These are phyloP conservation scores for Pythium aphanidermatum DNA, from an alignment of 352 stramenopile genomes.

Conservation along the genomic window DNA sequence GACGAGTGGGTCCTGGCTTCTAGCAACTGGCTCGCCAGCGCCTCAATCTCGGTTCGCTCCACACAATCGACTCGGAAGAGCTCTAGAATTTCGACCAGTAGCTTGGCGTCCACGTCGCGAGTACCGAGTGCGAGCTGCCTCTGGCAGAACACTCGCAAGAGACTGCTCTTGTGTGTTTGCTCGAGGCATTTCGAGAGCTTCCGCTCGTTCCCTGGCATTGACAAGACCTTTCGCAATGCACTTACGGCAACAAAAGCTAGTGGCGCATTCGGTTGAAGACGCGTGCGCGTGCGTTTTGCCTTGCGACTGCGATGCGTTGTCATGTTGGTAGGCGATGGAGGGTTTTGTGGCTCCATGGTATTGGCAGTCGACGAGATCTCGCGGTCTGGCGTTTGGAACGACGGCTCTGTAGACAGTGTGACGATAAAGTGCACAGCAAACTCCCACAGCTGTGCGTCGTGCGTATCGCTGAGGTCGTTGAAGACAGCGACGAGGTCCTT, in stretches of 20 bases:
- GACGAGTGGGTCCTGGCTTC: constrained; percentile 38
- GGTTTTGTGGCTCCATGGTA: background rate
- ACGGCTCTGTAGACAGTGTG: constrained; percentile 22
- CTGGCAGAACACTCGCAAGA: constrained; percentile 29
- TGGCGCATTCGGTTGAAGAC: constrained; percentile 34
- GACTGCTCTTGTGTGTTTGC: constrained; percentile 21
- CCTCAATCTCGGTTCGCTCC: constrained; percentile 13
- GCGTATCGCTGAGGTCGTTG: background rate
- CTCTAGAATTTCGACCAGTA: constrained; percentile 53
- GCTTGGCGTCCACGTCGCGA: constrained; percentile 30
- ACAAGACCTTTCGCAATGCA: constrained; percentile 33
- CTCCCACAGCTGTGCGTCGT: constrained; percentile 21
- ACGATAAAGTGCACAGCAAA: constrained; percentile 40
- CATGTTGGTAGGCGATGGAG: too few relatives aligned
- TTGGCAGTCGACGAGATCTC: too few relatives aligned
- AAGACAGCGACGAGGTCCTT: constrained; percentile 24
- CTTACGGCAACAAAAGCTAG: constrained; percentile 52
- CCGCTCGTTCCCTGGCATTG: background rate
- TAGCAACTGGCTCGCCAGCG: constrained; percentile 22
- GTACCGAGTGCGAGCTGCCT: constrained; percentile 7
- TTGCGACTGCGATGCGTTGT: constrained; percentile 34
- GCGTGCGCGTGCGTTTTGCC: constrained; percentile 4
- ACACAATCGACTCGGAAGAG: constrained; percentile 45
- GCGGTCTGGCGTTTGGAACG: too few relatives aligned
- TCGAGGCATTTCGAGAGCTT: constrained; percentile 4